These are phyloP conservation scores for Zygotorulaspora florentina DNA, from an alignment of 805 yeast species.

Conservation along the genomic window DNA sequence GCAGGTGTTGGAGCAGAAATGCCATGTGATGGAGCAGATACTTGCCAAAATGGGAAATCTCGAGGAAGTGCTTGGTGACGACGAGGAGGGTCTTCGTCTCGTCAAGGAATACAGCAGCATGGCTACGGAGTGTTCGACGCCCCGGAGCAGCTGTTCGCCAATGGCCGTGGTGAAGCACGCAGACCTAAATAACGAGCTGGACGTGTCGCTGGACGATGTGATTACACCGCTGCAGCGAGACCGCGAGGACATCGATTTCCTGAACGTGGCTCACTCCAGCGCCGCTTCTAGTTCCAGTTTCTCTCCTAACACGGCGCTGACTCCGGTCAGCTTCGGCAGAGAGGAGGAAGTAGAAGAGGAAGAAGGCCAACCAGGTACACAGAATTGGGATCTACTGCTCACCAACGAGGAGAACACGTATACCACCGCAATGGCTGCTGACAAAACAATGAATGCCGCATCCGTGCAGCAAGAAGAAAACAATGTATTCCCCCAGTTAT, in stretches of 20 bases:
- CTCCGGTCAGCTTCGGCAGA: conserved; percentile 13
- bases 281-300: conserved; percentile 3
- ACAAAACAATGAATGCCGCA: neutral
- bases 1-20: conserved; percentile 66
- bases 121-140: conserved; percentile 1
- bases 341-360: conserved; percentile 6
- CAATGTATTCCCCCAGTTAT: conserved; percentile 7
- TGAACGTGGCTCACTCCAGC: neutral
- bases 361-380: neutral
- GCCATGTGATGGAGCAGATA: conserved; percentile 31
- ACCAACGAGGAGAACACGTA: conserved; percentile 7
- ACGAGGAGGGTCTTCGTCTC: conserved; percentile 9
- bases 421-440: neutral
- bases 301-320: conserved; percentile 9
- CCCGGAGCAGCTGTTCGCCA: neutral
- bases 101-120: conserved; percentile 8
- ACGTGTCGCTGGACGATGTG: neutral
- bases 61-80: conserved; percentile 15
- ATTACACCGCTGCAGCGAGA: neutral
- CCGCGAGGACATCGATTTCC: neutral
- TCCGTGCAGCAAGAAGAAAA: neutral
- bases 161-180: neutral
- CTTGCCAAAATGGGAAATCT: conserved; percentile 21
- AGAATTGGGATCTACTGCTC: conserved; percentile 13
- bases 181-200: neutral